Base-by-base conservation (phyloP, 2,329 filamentous ascomycete genomes). In the Fusarium decemcellulare region DNA sequence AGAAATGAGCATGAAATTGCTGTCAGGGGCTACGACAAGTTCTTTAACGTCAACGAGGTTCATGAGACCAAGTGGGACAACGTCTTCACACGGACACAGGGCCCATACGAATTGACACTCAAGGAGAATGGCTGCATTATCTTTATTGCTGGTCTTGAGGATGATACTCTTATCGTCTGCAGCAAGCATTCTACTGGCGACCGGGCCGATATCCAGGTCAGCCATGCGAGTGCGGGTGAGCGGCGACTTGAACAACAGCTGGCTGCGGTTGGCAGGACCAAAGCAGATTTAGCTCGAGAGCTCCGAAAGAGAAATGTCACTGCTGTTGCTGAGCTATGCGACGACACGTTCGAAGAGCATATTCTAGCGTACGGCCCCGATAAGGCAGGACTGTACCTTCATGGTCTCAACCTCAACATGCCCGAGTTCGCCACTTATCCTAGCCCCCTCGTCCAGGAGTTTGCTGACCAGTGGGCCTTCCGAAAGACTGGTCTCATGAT, bases 51-150 rank as follows among this genome's bases (percentile, higher is more conserved):
- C 42, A 88, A 89, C 53, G 96, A 99, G 81, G 92, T 97, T 8
- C 80, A 83, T 48, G 89, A 92, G 70, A 99, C 96, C 5, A 87
- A 91, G 74, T 99, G 96, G 96, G 80, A 84, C 15, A 93, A 92
- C 75, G 93, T 99, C 64, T 85, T 92, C 76, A 81, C 81, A 30
- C 87, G 92, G 59, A 98, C 96, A 1, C 84, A 89, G 68, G 94
- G 94, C 0, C 96, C 96, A 0, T 99, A 98, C 74, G 96, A 99
- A 81, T 84, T 99, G 59, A 98, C 94, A 61, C 89, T 98, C 55
- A 99, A 99, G 82, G 96, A 99, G 81, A 99, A 99, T 76, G 96
- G 96, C n/a, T 99, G 96, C 80, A 99, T 99, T 80, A 98, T 99
- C 72, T 99, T 99, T 83, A 90, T 99, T 46, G 92, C 94, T 15